These are phyloP conservation scores for Salix koriyanagi DNA, from an alignment of 345 rosid species.

Conservation along the genomic window DNA sequence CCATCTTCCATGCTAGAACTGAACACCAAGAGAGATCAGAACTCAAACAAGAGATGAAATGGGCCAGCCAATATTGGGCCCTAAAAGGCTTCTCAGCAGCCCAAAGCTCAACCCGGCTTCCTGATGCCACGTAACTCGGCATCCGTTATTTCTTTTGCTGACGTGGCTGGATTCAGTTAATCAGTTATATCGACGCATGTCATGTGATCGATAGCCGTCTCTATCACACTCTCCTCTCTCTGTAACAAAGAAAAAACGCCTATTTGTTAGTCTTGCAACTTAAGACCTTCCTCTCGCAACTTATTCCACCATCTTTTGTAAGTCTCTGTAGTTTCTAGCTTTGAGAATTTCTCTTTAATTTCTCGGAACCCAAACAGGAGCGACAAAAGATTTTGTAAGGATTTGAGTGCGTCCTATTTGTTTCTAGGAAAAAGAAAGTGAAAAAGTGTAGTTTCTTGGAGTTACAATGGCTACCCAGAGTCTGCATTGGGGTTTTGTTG, in stretches of 20 bases:
- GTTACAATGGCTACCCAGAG: constrained; percentile 30
- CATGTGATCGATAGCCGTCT: background rate
- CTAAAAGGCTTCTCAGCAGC: background rate
- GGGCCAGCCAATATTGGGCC: constrained; percentile 12
- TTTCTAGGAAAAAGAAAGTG: constrained; percentile 9
- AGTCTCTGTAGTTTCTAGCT: background rate
- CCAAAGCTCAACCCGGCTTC: background rate
- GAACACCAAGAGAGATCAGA: too few relatives aligned
- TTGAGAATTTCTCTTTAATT: background rate
- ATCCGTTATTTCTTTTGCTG: constrained; percentile 20
- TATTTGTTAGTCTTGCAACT: too few relatives aligned
- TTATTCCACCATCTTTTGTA: background rate
- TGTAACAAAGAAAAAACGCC: background rate
- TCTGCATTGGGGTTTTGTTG: constrained; percentile 11
- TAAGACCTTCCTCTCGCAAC: background rate
- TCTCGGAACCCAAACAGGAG: constrained; percentile 13
- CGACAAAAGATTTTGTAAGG: background rate
- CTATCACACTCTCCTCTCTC: background rate
- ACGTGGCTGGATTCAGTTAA: background rate
- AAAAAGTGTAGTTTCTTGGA: constrained; percentile 4
- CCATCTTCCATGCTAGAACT: too few relatives aligned
- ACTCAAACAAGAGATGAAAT: background rate
- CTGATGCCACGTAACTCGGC: background rate
- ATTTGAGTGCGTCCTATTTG: constrained; percentile 6
- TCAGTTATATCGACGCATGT: background rate